phyloP scores from a whole-genome alignment of 495 filamentous ascomycete species.

The Aspergillus leporis region DNA sequence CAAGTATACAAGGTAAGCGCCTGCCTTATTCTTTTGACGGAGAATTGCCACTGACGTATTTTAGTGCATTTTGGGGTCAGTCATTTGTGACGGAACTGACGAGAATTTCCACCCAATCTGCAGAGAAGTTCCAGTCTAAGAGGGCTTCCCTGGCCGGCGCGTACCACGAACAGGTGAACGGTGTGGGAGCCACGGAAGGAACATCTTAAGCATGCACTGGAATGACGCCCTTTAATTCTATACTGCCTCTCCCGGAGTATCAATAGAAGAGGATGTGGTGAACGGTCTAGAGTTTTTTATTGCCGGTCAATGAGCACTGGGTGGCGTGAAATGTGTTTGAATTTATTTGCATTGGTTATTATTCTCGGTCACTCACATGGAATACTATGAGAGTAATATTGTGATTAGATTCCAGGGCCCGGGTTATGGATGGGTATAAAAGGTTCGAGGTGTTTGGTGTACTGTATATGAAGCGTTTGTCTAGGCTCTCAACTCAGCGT shows the following conservation, averaged over 20 bases:
- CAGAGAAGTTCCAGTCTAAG: conserved; percentile 45
- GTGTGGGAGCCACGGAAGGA: conserved; percentile 8
- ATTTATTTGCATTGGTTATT: conserved; percentile 15
- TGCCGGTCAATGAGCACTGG: conserved; percentile 21
- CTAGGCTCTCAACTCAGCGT: conserved; percentile 3
- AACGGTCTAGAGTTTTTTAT: conserved; percentile 8
- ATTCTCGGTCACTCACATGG: conserved; percentile 13
- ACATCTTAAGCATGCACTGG: background rate
- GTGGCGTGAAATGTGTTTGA: conserved; percentile 29
- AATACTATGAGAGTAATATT: conserved; percentile 13
- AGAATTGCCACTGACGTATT: conserved; percentile 8
- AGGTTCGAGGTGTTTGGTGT: conserved; percentile 11
- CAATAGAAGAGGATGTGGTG: conserved; percentile 2
- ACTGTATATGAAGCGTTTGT: conserved; percentile 12
- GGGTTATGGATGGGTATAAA: conserved; percentile 15
- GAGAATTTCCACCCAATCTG: conserved; percentile 57
- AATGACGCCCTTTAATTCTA: background rate
- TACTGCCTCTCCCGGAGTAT: background rate
- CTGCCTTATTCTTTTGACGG: background rate
- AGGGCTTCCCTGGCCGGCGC: conserved; percentile 24
- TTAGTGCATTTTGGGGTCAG: conserved; percentile 94
- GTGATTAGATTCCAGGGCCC: conserved; percentile 6
- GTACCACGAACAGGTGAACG: conserved; percentile 16
- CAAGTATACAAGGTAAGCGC: conserved; percentile 81
- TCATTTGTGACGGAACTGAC: conserved; percentile 86